Evolutionary conservation across 202 grass and related monocot species (phyloP).

Genomic region (Cymbopogon flexuosus): DNA sequence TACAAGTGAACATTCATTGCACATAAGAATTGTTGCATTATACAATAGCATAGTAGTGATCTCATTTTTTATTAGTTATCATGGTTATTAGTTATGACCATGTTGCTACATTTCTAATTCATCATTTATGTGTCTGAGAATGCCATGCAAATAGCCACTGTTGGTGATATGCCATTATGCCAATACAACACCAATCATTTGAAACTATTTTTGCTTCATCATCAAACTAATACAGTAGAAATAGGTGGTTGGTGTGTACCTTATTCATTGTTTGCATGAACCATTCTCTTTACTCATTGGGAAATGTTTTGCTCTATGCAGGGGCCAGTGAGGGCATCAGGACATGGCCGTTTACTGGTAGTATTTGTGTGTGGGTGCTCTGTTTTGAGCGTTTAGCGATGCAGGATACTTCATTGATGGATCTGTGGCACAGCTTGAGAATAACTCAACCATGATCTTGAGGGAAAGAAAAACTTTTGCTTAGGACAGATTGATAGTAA

Average conservation of each 20-base stretch:
- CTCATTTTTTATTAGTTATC: not conserved
- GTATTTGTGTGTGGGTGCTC: not conserved
- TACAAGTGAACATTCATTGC: not conserved
- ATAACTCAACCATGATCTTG: not conserved
- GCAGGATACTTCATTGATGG: not conserved
- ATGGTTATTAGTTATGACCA: not conserved
- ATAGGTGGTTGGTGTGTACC: not conserved
- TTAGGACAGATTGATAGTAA: not conserved
- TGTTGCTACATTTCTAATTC: not conserved
- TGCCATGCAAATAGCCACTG: not conserved
- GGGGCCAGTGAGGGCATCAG: slow-evolving; percentile 37
- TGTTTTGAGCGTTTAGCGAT: slow-evolving; percentile 10
- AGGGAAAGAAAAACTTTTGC: not conserved
- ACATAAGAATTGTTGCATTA: not conserved
- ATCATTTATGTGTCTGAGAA: not conserved
- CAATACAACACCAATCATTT: not conserved
- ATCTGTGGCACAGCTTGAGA: slow-evolving; percentile 8
- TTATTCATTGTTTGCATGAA: not conserved
- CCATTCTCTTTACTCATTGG: not conserved
- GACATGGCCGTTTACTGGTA: not conserved
- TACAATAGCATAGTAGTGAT: not conserved
- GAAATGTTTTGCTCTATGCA: slow-evolving; percentile 25
- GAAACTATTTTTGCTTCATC: not conserved
- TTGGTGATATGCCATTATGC: not conserved
- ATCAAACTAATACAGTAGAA: not conserved